These are phyloP conservation scores for Trichophyton schoenleinii DNA, from an alignment of 2,329 filamentous ascomycete species.

Conservation along the genomic window DNA sequence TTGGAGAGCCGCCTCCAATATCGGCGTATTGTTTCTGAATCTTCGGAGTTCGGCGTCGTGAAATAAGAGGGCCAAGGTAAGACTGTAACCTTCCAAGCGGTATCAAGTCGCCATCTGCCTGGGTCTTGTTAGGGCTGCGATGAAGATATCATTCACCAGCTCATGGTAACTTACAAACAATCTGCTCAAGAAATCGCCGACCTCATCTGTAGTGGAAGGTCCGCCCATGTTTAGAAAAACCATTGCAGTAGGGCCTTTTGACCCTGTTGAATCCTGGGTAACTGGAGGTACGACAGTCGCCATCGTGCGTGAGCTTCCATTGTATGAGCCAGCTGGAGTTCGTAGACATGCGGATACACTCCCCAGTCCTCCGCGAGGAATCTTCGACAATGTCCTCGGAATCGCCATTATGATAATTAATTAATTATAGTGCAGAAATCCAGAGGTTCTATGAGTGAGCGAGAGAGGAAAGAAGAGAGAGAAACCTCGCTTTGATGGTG, in stretches of 20 bases:
- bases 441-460: no score
- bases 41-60: conserved; percentile 78
- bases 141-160: conserved; percentile 3
- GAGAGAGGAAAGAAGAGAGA: neutral
- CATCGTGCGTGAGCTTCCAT: conserved; percentile 20
- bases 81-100: conserved; percentile 84
- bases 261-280: conserved; percentile 58
- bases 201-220: conserved; percentile 75
- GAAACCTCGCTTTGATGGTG: neutral
- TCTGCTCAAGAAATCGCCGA: conserved; percentile 76
- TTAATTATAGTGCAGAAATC: no score
- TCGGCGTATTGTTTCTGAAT: conserved; percentile 91
- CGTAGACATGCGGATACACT: neutral
- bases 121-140: conserved; percentile 6
- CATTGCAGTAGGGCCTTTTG: conserved; percentile 84
- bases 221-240: conserved; percentile 99
- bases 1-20: conserved; percentile 95
- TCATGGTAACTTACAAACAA: conserved; percentile 58
- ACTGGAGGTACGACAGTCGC: conserved; percentile 62
- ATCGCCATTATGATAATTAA: conserved; percentile 7
- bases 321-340: conserved; percentile 3
- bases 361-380: conserved; percentile 6
- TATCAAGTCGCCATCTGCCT: conserved; percentile 89
- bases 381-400: conserved; percentile 5
- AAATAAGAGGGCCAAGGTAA: conserved; percentile 81